Conservation (phyloP, 345 rosid genomes). For the Rhodomyrtus tomentosa region DNA sequence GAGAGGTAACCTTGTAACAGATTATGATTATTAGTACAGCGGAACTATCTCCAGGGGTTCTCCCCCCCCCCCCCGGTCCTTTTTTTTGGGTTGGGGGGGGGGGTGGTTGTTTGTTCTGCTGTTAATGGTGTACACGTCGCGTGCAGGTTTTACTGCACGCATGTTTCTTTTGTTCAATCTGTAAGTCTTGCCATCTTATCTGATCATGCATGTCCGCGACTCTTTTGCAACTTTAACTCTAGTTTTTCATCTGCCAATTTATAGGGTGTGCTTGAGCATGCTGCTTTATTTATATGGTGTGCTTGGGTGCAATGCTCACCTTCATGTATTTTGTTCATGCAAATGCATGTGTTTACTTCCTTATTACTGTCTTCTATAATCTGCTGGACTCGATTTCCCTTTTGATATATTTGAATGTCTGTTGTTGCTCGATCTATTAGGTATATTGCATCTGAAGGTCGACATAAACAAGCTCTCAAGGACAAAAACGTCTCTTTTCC, state of each 20-base stretch:
- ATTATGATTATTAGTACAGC: background rate
- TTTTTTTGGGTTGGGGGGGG: too few species aligned
- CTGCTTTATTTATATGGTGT: too few species aligned
- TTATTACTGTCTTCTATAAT: background rate
- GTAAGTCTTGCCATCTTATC: background rate
- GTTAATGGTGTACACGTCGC: background rate
- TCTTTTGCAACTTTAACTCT: background rate
- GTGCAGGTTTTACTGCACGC: background rate
- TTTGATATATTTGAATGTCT: background rate
- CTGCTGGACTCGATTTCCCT: background rate
- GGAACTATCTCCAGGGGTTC: background rate
- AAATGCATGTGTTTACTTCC: background rate
- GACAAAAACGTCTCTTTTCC: conserved; percentile 1
- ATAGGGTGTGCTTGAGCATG: background rate
- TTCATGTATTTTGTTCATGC: background rate
- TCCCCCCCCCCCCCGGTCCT: too few species aligned
- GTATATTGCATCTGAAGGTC: background rate
- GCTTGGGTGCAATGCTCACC: background rate
- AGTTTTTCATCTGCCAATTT: background rate
- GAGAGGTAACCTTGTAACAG: background rate
- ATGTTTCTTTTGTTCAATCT: background rate
- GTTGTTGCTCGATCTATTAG: background rate
- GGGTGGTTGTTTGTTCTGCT: background rate
- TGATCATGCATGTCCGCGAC: background rate
- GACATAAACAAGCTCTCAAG: background rate